Conservation (phyloP, 371 early-diverging fungal species). For the Fennellomyces sp. region DNA sequence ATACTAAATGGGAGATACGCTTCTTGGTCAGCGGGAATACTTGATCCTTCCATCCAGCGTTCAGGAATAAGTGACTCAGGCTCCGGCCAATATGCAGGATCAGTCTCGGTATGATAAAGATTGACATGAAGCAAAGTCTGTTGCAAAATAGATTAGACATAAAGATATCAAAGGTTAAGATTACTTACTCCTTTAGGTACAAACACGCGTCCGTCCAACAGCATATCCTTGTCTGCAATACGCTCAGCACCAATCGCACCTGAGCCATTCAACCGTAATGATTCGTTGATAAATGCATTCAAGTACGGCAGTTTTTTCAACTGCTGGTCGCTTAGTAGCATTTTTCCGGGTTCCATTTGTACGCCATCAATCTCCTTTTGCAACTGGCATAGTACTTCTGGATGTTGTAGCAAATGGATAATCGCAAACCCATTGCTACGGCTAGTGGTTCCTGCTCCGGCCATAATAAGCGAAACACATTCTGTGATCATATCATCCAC, state of each 20-base stretch:
- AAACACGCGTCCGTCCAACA: slow-evolving; percentile 11
- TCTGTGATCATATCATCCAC: slow-evolving; percentile 32
- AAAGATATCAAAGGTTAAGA: no score
- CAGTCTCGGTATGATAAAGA: slow-evolving; percentile 17
- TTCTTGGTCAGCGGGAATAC: not conserved
- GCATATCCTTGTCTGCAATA: slow-evolving; percentile 13
- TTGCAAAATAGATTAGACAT: not conserved
- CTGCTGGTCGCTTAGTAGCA: slow-evolving; percentile 29
- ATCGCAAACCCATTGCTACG: slow-evolving; percentile 35
- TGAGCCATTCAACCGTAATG: slow-evolving; percentile 28
- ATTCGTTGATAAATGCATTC: slow-evolving; percentile 38
- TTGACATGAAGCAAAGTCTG: slow-evolving; percentile 5
- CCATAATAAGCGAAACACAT: slow-evolving; percentile 34
- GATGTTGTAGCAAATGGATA: slow-evolving; percentile 25
- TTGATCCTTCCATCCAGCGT: slow-evolving; percentile 24
- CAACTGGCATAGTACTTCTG: slow-evolving; percentile 23
- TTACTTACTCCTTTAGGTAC: slow-evolving; percentile 34
- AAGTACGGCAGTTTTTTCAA: slow-evolving; percentile 35
- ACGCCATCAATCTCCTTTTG: slow-evolving; percentile 30
- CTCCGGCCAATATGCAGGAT: slow-evolving; percentile 23
- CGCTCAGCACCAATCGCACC: slow-evolving; percentile 20
- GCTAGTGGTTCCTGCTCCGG: slow-evolving; percentile 42
- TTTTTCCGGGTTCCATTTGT: not conserved
- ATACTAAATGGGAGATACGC: slow-evolving; percentile 25
- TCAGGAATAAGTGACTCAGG: slow-evolving; percentile 27